Conservation (phyloP, 78 protist species). For the Neovahlkampfia damariscottae region DNA sequence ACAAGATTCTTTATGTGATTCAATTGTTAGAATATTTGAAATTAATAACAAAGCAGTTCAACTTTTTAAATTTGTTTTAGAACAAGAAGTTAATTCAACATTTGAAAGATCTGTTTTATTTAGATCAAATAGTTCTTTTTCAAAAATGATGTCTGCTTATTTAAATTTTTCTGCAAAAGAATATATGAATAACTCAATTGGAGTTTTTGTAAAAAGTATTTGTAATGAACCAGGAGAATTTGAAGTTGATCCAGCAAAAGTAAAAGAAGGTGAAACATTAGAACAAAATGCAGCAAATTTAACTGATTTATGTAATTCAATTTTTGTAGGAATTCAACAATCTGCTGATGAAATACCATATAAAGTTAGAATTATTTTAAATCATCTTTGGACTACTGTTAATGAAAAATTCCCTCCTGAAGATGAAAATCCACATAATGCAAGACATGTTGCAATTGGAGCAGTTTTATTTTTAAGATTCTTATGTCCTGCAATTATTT, state of each 20-base stretch:
- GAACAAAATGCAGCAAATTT: not conserved
- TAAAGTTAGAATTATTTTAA: not conserved
- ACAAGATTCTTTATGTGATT: not conserved
- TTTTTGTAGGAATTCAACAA: too few relatives aligned
- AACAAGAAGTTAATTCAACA: not conserved
- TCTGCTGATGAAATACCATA: too few relatives aligned
- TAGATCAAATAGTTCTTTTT: not conserved
- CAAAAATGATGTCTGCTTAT: not conserved
- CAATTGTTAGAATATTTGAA: not conserved
- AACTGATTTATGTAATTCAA: too few relatives aligned
- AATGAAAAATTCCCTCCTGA: not conserved
- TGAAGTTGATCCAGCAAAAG: not conserved
- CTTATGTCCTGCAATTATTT: constrained; percentile 10
- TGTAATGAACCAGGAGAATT: not conserved
- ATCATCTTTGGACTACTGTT: not conserved
- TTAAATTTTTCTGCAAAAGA: not conserved
- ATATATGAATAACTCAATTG: not conserved
- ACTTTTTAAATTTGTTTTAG: not conserved
- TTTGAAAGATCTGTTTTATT: not conserved
- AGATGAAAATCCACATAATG: not conserved
- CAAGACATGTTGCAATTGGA: not conserved
- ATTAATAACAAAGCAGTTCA: not conserved
- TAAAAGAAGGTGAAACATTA: not conserved
- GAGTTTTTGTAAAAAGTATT: not conserved
- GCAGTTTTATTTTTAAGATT: constrained; percentile 17